A percentile compares a stretch with the other conserved stretches of the same genome.
These are phyloP conservation scores for Vickermania ingenoplastis DNA, from an alignment of 208 protist genomes.

Conservation along the genomic window DNA sequence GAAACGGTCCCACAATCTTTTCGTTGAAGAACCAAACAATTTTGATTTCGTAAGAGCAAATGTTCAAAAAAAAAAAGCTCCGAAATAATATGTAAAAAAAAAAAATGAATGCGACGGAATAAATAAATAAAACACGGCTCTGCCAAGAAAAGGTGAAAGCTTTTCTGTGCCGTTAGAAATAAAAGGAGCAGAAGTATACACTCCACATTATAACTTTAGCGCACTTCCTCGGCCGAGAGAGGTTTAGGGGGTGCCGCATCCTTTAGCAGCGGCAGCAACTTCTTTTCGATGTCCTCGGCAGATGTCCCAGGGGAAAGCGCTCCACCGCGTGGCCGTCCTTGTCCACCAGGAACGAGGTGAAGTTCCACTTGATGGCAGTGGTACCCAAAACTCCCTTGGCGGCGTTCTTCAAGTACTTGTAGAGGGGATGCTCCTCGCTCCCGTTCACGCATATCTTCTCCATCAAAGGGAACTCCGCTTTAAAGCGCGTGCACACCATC, in stretches of 20 bases:
- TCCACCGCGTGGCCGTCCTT: slow-evolving; percentile 53
- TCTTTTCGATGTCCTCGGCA: neutral
- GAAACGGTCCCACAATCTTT: no score
- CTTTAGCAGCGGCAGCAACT: neutral
- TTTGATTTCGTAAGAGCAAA: no score
- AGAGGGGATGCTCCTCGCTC: slow-evolving; percentile 64
- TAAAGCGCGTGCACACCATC: slow-evolving; percentile 52
- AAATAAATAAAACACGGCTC: no score
- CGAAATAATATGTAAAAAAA: no score
- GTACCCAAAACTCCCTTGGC: slow-evolving; percentile 47
- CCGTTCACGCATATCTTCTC: slow-evolving; percentile 89
- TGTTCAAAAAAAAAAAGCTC: no score
- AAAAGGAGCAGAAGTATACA: no score
- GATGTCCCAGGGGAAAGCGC: slow-evolving; percentile 49
- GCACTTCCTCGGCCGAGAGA: no score
- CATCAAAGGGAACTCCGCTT: slow-evolving; percentile 79
- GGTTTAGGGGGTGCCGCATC: neutral
- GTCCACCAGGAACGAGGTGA: slow-evolving; percentile 88
- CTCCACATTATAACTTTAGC: no score
- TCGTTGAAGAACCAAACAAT: no score
- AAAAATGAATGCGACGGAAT: no score
- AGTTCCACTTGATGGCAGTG: slow-evolving; percentile 90
- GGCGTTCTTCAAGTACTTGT: slow-evolving; percentile 65
- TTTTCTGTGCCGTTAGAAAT: no score
- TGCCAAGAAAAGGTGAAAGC: no score